Conservation (phyloP, 768 basidiomycete genomes). For the Pisolithus microcarpus region DNA sequence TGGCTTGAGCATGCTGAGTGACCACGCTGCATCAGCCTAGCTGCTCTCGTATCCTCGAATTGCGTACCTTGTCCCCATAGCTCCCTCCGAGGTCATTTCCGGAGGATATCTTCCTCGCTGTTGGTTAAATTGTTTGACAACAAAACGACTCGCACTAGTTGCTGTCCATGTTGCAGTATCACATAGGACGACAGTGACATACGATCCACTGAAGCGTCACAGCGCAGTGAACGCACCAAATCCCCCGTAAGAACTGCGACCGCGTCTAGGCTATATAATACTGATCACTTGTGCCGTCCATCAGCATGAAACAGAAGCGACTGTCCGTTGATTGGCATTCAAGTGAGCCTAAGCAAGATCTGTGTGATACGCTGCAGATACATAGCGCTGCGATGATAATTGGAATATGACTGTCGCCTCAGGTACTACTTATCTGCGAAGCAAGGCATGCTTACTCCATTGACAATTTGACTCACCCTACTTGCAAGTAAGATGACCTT, state of each 20-base stretch:
- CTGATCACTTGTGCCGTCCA: conserved; percentile 19
- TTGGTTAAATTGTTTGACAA: conserved; percentile 3
- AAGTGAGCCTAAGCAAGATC: background rate
- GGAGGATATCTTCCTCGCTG: conserved; percentile 43
- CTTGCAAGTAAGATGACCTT: too few relatives aligned
- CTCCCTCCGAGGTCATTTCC: conserved; percentile 64
- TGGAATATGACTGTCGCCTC: conserved; percentile 68
- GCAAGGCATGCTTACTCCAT: background rate
- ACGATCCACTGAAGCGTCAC: conserved; percentile 33
- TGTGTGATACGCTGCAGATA: conserved; percentile 9
- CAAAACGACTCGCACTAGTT: conserved; percentile 52
- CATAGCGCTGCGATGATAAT: conserved; percentile 56
- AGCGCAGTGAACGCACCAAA: conserved; percentile 36
- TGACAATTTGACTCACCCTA: too few relatives aligned
- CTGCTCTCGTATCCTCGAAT: background rate
- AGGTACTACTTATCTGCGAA: conserved; percentile 70
- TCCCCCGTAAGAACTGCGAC: conserved; percentile 37
- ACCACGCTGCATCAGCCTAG: background rate
- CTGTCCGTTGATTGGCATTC: conserved; percentile 4
- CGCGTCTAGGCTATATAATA: conserved; percentile 59
- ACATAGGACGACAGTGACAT: conserved; percentile 40
- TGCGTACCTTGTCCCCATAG: conserved; percentile 59
- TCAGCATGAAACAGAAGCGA: conserved; percentile 40
- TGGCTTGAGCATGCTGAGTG: conserved; percentile 36
- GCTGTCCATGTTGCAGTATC: conserved; percentile 39